Base-by-base conservation (phyloP, 352 stramenopile genomes). In the Globisporangium parvum region DNA sequence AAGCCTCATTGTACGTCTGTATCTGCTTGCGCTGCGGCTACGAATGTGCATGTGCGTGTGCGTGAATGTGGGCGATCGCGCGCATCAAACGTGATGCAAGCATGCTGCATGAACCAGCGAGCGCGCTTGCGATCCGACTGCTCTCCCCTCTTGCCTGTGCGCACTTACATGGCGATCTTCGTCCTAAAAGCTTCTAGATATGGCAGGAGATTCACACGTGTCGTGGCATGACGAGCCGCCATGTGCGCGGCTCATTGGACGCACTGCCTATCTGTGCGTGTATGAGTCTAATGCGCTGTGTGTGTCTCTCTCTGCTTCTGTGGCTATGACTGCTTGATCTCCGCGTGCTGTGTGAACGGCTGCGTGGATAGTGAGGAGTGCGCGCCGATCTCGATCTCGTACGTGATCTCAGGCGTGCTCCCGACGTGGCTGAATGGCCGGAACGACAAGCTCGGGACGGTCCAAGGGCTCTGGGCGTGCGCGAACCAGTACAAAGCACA, bases 401-500 rank as follows among this genome's bases (percentile, higher is more conserved):
- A 90, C 53, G 76, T 94, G 46, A 82, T 94, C 51, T 69, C 63
- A 21, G 84, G 84, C 21, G 84, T 94, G 58, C 60, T 94, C 21
- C 84, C 84, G 3, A 91, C 66, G 31, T 91, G 80, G 78, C 41
- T 94, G 6, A 80, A 87, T 59, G 84, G 84, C 3, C 81, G 81
- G 51, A 83, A 94, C 60, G 81, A 94, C 69, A 91, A 90, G 60
- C 85, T 94, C 69, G 84, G 80, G 26, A 94, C 84, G 6, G 84
- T 92, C 3, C 69, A 83, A 33, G 77, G 77, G 1, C 66, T 94
- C 0, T 94, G 84, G 84, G 62, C 69, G 35, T 94, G 84, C 56
- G 75, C 84, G 31, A 85, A 62, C 54, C 69, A 87, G 60, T 94
- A 94, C 71, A 87, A 87, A 31, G 63, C 81, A 39, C 74, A 88